A percentile compares a stretch with the other conserved stretches of the same genome.
phyloP scores from a whole-genome alignment of 2,329 filamentous ascomycete genomes.

The Gnomoniopsis smithogilvyi region DNA sequence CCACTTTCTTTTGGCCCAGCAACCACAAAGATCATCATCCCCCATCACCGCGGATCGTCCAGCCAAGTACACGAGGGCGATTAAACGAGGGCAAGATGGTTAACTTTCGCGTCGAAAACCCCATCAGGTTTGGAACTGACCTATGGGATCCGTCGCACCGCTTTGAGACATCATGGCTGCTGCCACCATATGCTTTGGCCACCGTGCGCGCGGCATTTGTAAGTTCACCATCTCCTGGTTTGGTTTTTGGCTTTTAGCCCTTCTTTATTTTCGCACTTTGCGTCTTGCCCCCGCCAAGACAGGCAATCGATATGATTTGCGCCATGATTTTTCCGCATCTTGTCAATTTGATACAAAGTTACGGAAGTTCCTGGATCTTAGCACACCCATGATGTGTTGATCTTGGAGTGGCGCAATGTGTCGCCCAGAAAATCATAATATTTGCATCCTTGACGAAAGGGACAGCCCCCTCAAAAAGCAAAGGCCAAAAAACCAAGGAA shows the following conservation, averaged over 20 bases:
- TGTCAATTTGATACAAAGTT: background rate
- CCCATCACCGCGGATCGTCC: background rate
- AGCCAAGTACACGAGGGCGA: background rate
- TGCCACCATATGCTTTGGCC: slow-evolving; percentile 64
- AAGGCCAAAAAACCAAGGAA: background rate
- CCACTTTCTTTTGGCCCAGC: too few relatives aligned
- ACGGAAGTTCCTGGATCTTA: too few relatives aligned
- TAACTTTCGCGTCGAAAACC: slow-evolving; percentile 6
- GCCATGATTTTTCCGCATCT: background rate
- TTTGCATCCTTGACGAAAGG: too few relatives aligned
- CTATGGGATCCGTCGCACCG: slow-evolving; percentile 57
- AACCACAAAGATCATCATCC: background rate
- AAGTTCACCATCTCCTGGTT: slow-evolving; percentile 27
- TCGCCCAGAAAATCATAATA: too few relatives aligned
- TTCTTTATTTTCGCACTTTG: background rate
- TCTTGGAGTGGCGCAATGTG: too few relatives aligned
- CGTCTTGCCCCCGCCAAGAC: too few relatives aligned
- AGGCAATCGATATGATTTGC: background rate
- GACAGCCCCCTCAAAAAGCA: too few relatives aligned
- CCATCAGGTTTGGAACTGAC: slow-evolving; percentile 36
- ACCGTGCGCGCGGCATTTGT: slow-evolving; percentile 52
- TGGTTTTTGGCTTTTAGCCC: background rate
- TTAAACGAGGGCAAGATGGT: slow-evolving; percentile 4
- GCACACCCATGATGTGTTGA: too few relatives aligned
- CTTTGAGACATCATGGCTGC: slow-evolving; percentile 78